phyloP scores from a whole-genome alignment of 192 early-diverging fungal species.

The Rhizophagus sp. region DNA sequence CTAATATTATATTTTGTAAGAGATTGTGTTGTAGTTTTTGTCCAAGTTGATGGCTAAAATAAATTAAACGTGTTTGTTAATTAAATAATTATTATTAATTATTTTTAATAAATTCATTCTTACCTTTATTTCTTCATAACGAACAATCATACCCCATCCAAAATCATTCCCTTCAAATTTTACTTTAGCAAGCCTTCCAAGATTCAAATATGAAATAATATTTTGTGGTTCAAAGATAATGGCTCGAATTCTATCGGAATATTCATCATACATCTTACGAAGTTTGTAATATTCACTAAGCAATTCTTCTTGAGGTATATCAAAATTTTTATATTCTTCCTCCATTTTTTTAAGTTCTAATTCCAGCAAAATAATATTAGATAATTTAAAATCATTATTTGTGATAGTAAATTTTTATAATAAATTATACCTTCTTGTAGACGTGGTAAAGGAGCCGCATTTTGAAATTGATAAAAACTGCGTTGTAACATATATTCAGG shows the following conservation, averaged over 20 bases:
- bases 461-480: slow-evolving; percentile 94
- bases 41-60: background rate
- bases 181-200: slow-evolving; percentile 77
- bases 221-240: slow-evolving; percentile 84
- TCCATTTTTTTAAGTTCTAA: slow-evolving; percentile 61
- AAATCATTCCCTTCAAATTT: slow-evolving; percentile 69
- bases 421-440: slow-evolving; percentile 55
- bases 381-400: background rate
- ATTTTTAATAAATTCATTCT: background rate
- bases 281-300: slow-evolving; percentile 78
- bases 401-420: background rate
- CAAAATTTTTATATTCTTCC: slow-evolving; percentile 49
- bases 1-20: background rate
- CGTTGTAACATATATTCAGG: slow-evolving; percentile 91
- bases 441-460: slow-evolving; percentile 76
- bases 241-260: slow-evolving; percentile 64
- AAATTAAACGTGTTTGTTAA: background rate
- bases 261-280: slow-evolving; percentile 65
- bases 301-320: slow-evolving; percentile 68
- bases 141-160: slow-evolving; percentile 91
- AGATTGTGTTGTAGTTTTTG: background rate
- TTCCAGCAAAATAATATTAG: background rate
- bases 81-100: no score
- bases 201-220: slow-evolving; percentile 81
- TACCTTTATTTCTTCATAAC: slow-evolving; percentile 58